These are phyloP conservation scores for Monosporozyma aerobia DNA, from an alignment of 805 yeast genomes.

Conservation along the genomic window DNA sequence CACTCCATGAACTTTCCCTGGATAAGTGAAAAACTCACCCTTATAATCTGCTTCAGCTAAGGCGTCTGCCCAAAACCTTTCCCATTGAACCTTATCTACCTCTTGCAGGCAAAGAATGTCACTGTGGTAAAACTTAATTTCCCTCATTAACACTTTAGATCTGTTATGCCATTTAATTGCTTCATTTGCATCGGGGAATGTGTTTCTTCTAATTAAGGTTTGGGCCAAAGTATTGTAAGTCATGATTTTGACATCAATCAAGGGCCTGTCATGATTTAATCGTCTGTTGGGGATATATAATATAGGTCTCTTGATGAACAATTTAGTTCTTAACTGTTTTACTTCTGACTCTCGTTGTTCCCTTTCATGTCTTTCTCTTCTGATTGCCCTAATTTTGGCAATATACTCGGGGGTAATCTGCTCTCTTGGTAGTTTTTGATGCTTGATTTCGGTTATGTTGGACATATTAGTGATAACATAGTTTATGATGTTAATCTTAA, in stretches of 20 bases:
- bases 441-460: not conserved
- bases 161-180: constrained; percentile 73
- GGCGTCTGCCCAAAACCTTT: constrained; percentile 53
- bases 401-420: constrained; percentile 7
- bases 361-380: constrained; percentile 36
- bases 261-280: constrained; percentile 6
- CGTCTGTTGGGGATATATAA: constrained; percentile 16
- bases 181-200: constrained; percentile 71
- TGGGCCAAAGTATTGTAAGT: constrained; percentile 81
- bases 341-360: not conserved
- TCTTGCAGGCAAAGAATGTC: constrained; percentile 81
- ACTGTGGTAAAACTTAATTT: constrained; percentile 55
- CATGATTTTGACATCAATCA: constrained; percentile 44
- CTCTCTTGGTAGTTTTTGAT: constrained; percentile 2
- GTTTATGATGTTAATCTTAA: not conserved
- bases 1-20: constrained; percentile 61
- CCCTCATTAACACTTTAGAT: constrained; percentile 52
- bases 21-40: constrained; percentile 41
- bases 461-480: not conserved
- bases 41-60: constrained; percentile 45
- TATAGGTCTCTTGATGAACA: constrained; percentile 48
- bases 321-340: constrained; percentile 18
- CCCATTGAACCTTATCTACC: constrained; percentile 58
- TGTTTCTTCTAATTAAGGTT: constrained; percentile 60
- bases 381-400: constrained; percentile 20